Evolutionary conservation across 805 yeast genomes (phyloP).

Genomic region (Lipomyces kockii): DNA sequence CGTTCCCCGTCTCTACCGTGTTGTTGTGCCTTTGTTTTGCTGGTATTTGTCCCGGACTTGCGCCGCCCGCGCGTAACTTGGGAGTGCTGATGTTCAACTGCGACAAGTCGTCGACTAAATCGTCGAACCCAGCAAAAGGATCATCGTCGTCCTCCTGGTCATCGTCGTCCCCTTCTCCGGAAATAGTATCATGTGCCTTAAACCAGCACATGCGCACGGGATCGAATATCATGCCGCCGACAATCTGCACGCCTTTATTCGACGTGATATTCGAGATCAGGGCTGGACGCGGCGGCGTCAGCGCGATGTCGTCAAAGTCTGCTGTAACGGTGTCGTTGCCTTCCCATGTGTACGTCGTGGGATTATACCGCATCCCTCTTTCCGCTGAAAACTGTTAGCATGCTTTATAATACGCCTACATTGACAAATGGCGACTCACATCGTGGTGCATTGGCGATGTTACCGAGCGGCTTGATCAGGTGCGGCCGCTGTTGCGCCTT

Average conservation of each 20-base stretch:
- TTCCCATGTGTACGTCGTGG: slow-evolving; percentile 60
- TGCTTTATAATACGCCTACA: too few species aligned
- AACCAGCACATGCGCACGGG: slow-evolving; percentile 63
- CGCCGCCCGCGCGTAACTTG: background rate
- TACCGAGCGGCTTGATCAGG: slow-evolving; percentile 34
- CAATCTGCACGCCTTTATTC: slow-evolving; percentile 49
- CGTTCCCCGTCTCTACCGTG: background rate
- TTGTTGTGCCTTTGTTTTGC: background rate
- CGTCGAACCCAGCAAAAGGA: slow-evolving; percentile 35
- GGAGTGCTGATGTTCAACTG: slow-evolving; percentile 4
- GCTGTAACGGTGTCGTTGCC: slow-evolving; percentile 65
- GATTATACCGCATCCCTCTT: slow-evolving; percentile 58
- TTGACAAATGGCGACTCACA: slow-evolving; percentile 7
- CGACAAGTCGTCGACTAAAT: slow-evolving; percentile 22
- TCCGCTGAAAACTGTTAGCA: slow-evolving; percentile 16
- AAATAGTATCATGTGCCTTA: slow-evolving; percentile 43
- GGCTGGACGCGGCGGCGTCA: slow-evolving; percentile 47
- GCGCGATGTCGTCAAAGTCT: slow-evolving; percentile 51
- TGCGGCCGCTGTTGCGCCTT: slow-evolving; percentile 34
- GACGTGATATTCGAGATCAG: slow-evolving; percentile 41
- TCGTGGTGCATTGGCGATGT: slow-evolving; percentile 22
- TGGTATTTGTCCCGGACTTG: background rate
- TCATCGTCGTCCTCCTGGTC: slow-evolving; percentile 51
- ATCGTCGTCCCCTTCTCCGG: slow-evolving; percentile 56
- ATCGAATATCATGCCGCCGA: slow-evolving; percentile 65